phyloP scores from a whole-genome alignment of 139 green algal species.

The Chlamydomonas sphaeroides region DNA sequence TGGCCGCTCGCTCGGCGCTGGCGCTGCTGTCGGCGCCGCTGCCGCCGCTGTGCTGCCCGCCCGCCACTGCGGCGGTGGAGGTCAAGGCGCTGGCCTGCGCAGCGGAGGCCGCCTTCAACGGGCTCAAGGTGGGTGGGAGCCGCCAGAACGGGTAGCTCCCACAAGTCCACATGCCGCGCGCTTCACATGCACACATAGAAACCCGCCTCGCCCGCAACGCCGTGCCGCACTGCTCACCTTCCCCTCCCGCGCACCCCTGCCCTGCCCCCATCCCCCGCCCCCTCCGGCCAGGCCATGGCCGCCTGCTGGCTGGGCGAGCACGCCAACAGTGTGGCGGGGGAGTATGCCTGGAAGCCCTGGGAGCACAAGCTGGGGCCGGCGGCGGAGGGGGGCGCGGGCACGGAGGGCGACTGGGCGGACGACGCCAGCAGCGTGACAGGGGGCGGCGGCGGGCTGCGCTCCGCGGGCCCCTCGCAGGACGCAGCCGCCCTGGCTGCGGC shows the following conservation, averaged over 20 bases:
- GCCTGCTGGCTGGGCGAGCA: constrained; percentile 86
- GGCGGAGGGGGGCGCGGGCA: not conserved
- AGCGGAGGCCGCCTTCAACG: constrained; percentile 55
- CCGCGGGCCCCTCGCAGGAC: not conserved
- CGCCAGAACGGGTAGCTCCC: too few species aligned
- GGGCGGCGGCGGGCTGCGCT: not conserved
- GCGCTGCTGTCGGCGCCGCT: constrained; percentile 46
- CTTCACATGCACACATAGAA: too few species aligned
- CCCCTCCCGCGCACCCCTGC: too few species aligned
- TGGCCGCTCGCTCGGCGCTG: constrained; percentile 42
- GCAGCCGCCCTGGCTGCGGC: too few species aligned
- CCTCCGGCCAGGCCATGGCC: constrained; percentile 25
- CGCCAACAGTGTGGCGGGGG: constrained; percentile 67
- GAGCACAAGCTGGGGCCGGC: constrained; percentile 5
- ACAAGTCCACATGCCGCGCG: too few species aligned
- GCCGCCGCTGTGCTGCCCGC: constrained; percentile 54
- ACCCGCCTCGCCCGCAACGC: too few species aligned
- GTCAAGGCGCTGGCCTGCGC: constrained; percentile 59
- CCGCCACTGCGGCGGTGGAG: constrained; percentile 49
- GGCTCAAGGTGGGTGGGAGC: constrained; percentile 20
- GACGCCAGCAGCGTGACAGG: not conserved
- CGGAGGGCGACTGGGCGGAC: not conserved
- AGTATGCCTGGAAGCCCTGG: constrained; percentile 35
- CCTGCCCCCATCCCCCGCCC: not conserved
- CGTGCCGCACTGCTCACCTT: too few species aligned